phyloP scores from a whole-genome alignment of 768 basidiomycete species.

The Agrocybe chaxingu region DNA sequence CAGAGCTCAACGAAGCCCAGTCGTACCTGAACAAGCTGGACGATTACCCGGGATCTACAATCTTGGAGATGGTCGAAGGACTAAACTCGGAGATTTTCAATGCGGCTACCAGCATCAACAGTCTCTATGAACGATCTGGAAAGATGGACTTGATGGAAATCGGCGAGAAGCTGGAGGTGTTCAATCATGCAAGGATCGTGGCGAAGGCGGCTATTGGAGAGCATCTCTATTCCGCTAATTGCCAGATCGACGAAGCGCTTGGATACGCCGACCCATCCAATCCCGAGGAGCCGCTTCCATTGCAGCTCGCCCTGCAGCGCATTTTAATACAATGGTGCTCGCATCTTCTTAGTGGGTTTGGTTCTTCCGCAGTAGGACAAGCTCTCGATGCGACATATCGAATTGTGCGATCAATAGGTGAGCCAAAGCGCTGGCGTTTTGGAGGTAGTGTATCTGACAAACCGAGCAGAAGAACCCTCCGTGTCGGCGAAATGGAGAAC shows the following conservation, averaged over 20 bases:
- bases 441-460: not conserved
- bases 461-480: conserved; percentile 1
- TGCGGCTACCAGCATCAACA: conserved; percentile 15
- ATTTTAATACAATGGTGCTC: conserved; percentile 3
- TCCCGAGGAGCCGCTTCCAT: conserved; percentile 5
- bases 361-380: not conserved
- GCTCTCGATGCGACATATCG: too few relatives aligned
- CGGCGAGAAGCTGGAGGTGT: not conserved
- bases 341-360: not conserved
- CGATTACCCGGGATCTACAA: conserved; percentile 11
- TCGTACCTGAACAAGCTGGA: conserved; percentile 19
- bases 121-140: conserved; percentile 31
- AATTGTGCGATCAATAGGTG: too few relatives aligned
- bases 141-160: conserved; percentile 5
- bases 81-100: conserved; percentile 19
- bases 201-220: conserved; percentile 1
- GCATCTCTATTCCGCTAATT: conserved; percentile 2
- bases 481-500: conserved; percentile 7
- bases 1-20: conserved; percentile 17
- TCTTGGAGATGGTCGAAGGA: conserved; percentile 16
- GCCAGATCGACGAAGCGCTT: conserved; percentile 6
- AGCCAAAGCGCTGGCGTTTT: too few relatives aligned
- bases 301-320: conserved; percentile 6
- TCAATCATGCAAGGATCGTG: not conserved
- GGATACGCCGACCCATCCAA: not conserved